Conservation (phyloP, 345 rosid genomes). For the Clausena lansium region DNA sequence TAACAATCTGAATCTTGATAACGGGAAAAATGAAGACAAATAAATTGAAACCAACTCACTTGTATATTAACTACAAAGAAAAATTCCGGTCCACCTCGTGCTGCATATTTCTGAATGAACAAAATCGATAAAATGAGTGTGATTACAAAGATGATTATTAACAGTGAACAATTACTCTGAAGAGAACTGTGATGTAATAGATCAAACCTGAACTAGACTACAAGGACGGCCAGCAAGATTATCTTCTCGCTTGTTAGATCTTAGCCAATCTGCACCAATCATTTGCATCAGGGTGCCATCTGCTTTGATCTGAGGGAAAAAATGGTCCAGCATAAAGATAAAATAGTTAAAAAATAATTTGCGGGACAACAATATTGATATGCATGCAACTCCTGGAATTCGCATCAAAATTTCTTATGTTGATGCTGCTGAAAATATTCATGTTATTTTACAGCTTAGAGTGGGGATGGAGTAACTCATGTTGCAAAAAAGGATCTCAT, state of each 20-base stretch:
- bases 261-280: slow-evolving; percentile 96
- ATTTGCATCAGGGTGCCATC: slow-evolving; percentile 69
- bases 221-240: slow-evolving; percentile 67
- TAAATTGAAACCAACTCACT: slow-evolving; percentile 32
- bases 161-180: not conserved
- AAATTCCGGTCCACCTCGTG: slow-evolving; percentile 63
- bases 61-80: slow-evolving; percentile 81
- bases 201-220: slow-evolving; percentile 69
- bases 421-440: not conserved
- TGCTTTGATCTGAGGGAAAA: slow-evolving; percentile 57
- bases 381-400: not conserved
- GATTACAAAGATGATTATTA: not conserved
- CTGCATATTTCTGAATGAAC: slow-evolving; percentile 49
- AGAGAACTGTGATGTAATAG: not conserved
- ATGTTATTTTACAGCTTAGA: not conserved
- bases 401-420: not conserved
- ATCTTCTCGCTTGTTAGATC: slow-evolving; percentile 70
- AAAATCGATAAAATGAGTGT: not conserved
- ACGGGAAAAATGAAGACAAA: not conserved
- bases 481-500: not conserved
- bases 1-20: not conserved
- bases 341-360: not conserved
- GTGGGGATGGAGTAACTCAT: not conserved
- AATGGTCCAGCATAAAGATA: not conserved
- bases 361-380: not conserved